Conservation (phyloP, 2,329 filamentous ascomycete genomes). For the Cladosporium sp. region DNA sequence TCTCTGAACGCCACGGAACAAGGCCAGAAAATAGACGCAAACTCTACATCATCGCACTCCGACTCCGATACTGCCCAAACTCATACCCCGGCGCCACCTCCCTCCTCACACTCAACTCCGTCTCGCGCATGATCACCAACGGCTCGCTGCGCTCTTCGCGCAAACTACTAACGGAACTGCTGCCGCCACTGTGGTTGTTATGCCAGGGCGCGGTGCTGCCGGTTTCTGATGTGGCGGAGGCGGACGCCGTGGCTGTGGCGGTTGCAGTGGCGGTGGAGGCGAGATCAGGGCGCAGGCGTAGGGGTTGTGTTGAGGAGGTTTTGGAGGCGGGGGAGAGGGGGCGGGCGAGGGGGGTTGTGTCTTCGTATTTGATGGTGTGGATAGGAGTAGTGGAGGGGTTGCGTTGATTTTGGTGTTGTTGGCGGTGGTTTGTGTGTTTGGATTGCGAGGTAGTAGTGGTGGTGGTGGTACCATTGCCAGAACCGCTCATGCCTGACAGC, state of each 20-base stretch:
- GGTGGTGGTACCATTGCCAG: background rate
- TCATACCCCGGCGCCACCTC: slow-evolving; percentile 4
- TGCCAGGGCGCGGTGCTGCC: slow-evolving; percentile 4
- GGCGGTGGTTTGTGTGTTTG: background rate
- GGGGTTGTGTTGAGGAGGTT: background rate
- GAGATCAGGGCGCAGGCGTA: slow-evolving; percentile 14
- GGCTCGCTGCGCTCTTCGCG: slow-evolving; percentile 28
- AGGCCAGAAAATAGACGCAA: background rate
- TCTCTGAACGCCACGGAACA: background rate
- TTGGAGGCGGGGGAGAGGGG: background rate
- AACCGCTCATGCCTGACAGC: slow-evolving; percentile 25
- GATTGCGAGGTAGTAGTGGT: background rate
- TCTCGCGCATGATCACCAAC: slow-evolving; percentile 35
- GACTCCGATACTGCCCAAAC: background rate
- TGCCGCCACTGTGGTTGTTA: slow-evolving; percentile 27
- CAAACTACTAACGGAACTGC: slow-evolving; percentile 26
- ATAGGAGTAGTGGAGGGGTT: background rate
- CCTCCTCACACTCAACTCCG: slow-evolving; percentile 27
- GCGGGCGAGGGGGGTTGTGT: slow-evolving; percentile 18
- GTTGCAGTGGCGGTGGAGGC: background rate
- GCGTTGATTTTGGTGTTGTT: background rate
- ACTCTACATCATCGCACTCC: background rate
- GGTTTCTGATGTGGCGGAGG: slow-evolving; percentile 6
- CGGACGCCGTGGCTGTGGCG: background rate
- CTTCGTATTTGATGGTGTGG: slow-evolving; percentile 25